Evolutionary conservation across 2,329 filamentous ascomycete species (phyloP).

Genomic region (Fusarium burgessii): DNA sequence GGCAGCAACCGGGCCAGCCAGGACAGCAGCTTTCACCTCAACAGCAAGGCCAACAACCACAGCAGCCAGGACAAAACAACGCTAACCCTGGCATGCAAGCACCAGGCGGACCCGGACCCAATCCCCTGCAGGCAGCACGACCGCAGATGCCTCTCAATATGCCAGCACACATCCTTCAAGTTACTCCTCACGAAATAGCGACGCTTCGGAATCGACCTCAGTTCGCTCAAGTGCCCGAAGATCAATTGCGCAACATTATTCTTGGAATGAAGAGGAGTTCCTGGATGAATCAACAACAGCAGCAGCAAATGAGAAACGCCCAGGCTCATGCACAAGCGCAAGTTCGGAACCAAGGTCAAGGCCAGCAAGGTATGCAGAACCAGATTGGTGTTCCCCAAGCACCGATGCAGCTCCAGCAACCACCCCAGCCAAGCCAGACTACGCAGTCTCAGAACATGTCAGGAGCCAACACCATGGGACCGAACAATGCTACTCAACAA

Average conservation of each 20-base stretch:
- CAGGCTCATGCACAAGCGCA: constrained; percentile 53
- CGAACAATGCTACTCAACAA: constrained; percentile 50
- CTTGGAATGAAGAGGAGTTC: constrained; percentile 50
- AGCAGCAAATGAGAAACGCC: constrained; percentile 49
- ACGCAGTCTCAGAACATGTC: constrained; percentile 55
- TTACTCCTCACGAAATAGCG: constrained; percentile 51
- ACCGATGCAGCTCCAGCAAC: constrained; percentile 67
- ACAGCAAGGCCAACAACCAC: constrained; percentile 36
- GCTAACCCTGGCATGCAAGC: constrained; percentile 44
- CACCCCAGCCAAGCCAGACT: constrained; percentile 55
- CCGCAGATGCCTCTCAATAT: constrained; percentile 43
- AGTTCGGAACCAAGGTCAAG: constrained; percentile 48
- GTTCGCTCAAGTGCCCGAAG: constrained; percentile 49
- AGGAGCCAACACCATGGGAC: constrained; percentile 58
- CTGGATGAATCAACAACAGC: constrained; percentile 50
- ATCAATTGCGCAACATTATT: constrained; percentile 50
- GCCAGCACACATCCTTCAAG: constrained; percentile 51
- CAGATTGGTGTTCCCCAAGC: constrained; percentile 60
- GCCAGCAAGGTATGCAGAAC: constrained; percentile 50
- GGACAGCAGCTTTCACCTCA: constrained; percentile 32
- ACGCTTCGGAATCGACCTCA: constrained; percentile 47
- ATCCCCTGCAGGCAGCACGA: constrained; percentile 46
- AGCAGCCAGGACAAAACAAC: constrained; percentile 48
- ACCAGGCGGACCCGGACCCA: constrained; percentile 43
- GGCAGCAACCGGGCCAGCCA: constrained; percentile 32